Evolutionary conservation across 352 stramenopile species (phyloP), one percentile per base, ranked within the genome.

Genomic region (Globisporangium nunn): DNA sequence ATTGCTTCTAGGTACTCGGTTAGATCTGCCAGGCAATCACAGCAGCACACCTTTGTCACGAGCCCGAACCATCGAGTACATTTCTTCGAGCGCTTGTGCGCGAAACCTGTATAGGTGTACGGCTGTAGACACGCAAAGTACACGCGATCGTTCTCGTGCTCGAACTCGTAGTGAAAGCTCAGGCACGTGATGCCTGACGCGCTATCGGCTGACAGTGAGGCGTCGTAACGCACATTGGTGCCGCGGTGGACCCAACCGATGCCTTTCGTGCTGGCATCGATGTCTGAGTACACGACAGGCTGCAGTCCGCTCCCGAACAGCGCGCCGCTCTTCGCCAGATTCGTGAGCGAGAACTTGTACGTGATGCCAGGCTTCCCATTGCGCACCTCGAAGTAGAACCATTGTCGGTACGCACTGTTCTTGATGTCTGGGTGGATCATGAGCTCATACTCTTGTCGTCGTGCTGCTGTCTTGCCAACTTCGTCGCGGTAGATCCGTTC

Each of bases 381-480:
- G 39, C 68, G 80, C 17, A 95, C 80, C 37, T 85, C 60, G 57
- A 96, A 96, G 72, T 96, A 96, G 64, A 95, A 96, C 88, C 88
- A 96, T 64, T 96, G 88, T 7, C 82, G 74, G 53, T 92, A 92
- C 10, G 82, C 82, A 50, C 79, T 81, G 58, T 92, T 92, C 67
- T 85, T 88, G 56, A 90, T 68, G 63, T 92, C 82, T 0, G 82
- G 82, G 48, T 90, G 82, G 44, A 92, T 77, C 8, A 72, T 29
- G 12, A 92, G 50, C 39, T 92, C 82, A 57, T 90, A 92, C 52
- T 88, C 79, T 4, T 92, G 81, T 2, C 46, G 58, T 52, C 11
- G 14, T 7, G 47, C 47, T 31, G 56, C 8, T 40, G 40, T 8
- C 45, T 33, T 58, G 11, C n/a, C 49, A 23, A 35, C 40, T 15